Percentiles rank a stretch among this genome's conserved stretches.
Evolutionary conservation across 2,329 filamentous ascomycete species (phyloP).

Genomic region (Hortaea sp.): DNA sequence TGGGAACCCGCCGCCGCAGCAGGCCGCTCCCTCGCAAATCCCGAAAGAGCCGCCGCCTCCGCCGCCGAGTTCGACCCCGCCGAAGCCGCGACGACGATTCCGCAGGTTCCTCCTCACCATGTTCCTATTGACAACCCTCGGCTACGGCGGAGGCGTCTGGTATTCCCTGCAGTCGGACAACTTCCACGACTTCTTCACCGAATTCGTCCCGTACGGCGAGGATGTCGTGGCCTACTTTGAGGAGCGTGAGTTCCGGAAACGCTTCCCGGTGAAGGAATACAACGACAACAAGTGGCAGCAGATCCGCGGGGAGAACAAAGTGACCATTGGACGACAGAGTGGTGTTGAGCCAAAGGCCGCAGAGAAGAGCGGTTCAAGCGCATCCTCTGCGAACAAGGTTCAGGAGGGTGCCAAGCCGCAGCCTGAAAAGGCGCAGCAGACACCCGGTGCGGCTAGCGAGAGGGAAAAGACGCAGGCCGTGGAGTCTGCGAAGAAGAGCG

Average conservation of each 20-base stretch:
- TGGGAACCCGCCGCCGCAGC: constrained; percentile 7
- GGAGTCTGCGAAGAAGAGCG: constrained; percentile 23
- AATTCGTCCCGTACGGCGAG: constrained; percentile 90
- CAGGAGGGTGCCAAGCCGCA: constrained; percentile 38
- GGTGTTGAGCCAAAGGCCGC: constrained; percentile 73
- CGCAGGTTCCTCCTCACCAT: constrained; percentile 69
- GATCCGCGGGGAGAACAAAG: constrained; percentile 51
- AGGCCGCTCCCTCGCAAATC: constrained; percentile 6
- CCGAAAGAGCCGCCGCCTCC: constrained; percentile 18
- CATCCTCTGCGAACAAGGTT: constrained; percentile 51
- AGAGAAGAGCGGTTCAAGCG: constrained; percentile 43
- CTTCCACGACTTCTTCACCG: constrained; percentile 98
- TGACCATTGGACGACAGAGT: constrained; percentile 77
- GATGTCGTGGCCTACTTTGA: constrained; percentile 92
- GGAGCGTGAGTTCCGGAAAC: constrained; percentile 83
- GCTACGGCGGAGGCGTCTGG: constrained; percentile 82
- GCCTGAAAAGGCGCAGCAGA: constrained; percentile 24
- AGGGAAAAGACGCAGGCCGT: constrained; percentile 18
- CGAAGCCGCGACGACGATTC: constrained; percentile 61
- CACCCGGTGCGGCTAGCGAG: constrained; percentile 7
- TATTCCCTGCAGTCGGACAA: constrained; percentile 91
- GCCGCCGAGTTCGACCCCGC: constrained; percentile 37
- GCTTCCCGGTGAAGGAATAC: constrained; percentile 53
- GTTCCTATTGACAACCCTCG: constrained; percentile 62
- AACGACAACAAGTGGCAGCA: constrained; percentile 35